Evolutionary conservation across 768 basidiomycete species (phyloP).

Genomic region (Suillus lakei): DNA sequence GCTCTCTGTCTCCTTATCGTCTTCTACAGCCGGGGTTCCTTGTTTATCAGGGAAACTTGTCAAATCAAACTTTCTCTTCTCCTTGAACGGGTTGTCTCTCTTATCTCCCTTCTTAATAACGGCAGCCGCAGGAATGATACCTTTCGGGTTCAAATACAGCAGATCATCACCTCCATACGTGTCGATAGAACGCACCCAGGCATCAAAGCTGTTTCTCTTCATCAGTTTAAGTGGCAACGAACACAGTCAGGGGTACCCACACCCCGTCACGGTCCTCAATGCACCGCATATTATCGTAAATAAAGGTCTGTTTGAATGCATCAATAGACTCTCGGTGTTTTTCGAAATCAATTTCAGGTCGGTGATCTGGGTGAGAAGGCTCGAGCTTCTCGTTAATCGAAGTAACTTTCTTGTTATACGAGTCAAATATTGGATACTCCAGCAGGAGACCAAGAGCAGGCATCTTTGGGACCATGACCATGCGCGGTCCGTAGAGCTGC

Average conservation of each 20-base stretch:
- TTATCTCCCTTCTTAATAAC: constrained; percentile 64
- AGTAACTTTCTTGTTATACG: constrained; percentile 68
- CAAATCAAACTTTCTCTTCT: constrained; percentile 69
- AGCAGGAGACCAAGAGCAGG: constrained; percentile 92
- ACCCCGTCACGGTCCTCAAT: constrained; percentile 80
- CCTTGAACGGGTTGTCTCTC: constrained; percentile 66
- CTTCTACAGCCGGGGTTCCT: constrained; percentile 33
- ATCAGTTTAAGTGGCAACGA: not conserved
- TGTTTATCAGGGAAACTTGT: constrained; percentile 46
- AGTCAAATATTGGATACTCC: constrained; percentile 83
- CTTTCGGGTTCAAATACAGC: constrained; percentile 76
- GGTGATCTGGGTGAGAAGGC: constrained; percentile 60
- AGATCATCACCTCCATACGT: constrained; percentile 78
- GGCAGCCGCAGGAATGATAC: constrained; percentile 72
- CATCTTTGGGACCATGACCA: constrained; percentile 91
- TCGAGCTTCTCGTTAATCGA: constrained; percentile 51
- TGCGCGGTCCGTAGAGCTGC: constrained; percentile 78
- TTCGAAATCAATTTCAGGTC: constrained; percentile 77
- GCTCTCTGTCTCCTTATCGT: constrained; percentile 43
- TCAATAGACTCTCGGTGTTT: constrained; percentile 69
- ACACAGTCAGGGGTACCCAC: constrained; percentile 49
- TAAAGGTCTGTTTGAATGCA: constrained; percentile 81
- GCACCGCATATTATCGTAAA: constrained; percentile 85
- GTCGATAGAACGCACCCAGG: constrained; percentile 82
- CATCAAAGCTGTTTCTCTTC: constrained; percentile 65